phyloP scores from a whole-genome alignment of 1,284 basidiomycete species.

The Rhodotorula sp. region DNA sequence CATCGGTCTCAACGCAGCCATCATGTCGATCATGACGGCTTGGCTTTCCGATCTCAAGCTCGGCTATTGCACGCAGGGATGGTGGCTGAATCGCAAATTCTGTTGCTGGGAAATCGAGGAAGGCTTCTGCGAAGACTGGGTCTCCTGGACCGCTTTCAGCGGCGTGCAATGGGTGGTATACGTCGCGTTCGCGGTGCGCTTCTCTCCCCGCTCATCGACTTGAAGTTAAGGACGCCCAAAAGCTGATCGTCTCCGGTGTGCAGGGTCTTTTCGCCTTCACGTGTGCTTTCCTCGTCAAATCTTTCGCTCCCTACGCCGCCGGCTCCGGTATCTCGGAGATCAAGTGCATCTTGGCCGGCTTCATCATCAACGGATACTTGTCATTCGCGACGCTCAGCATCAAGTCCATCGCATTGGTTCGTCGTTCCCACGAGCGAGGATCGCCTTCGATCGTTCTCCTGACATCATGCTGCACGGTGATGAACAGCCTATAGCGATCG shows the following conservation, averaged over 20 bases:
- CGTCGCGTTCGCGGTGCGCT: slow-evolving; percentile 77
- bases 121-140: slow-evolving; percentile 80
- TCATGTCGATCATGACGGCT: slow-evolving; percentile 94
- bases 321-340: slow-evolving; percentile 99
- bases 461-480: slow-evolving; percentile 9
- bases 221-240: background rate
- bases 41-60: slow-evolving; percentile 98
- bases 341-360: slow-evolving; percentile 96
- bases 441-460: background rate
- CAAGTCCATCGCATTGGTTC: slow-evolving; percentile 85
- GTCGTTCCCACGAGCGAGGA: slow-evolving; percentile 43
- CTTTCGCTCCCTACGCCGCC: slow-evolving; percentile 90
- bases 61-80: slow-evolving; percentile 92
- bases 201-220: background rate
- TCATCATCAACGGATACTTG: slow-evolving; percentile 93
- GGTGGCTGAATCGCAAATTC: slow-evolving; percentile 98
- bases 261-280: slow-evolving; percentile 76
- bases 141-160: slow-evolving; percentile 76
- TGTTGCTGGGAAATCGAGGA: slow-evolving; percentile 96
- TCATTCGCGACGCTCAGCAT: slow-evolving; percentile 84
- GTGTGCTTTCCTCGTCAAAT: slow-evolving; percentile 82
- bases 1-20: slow-evolving; percentile 89
- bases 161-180: slow-evolving; percentile 78
- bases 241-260: background rate
- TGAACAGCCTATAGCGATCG: slow-evolving; percentile 86